Conservation (phyloP, 2,329 filamentous ascomycete species). For the Mycocentrospora acerina region DNA sequence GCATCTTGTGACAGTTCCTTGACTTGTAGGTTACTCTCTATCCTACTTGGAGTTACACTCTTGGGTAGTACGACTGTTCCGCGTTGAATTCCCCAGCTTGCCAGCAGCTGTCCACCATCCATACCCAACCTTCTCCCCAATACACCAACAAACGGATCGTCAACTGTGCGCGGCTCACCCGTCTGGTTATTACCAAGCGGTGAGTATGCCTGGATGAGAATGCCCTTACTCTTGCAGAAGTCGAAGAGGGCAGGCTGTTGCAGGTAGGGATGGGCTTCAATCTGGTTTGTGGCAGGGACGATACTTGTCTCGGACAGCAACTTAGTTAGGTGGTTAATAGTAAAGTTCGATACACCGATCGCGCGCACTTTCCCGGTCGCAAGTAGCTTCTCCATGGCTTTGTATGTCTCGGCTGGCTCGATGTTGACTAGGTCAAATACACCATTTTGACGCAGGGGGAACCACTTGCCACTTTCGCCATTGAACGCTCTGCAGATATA, state of each 20-base stretch:
- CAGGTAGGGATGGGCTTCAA: slow-evolving; percentile 67
- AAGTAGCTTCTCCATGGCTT: slow-evolving; percentile 67
- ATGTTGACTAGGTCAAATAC: slow-evolving; percentile 71
- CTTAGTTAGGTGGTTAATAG: slow-evolving; percentile 72
- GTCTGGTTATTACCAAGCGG: slow-evolving; percentile 67
- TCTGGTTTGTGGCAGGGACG: slow-evolving; percentile 73
- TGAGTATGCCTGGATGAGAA: slow-evolving; percentile 72
- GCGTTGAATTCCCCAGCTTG: slow-evolving; percentile 77
- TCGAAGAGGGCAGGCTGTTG: slow-evolving; percentile 54
- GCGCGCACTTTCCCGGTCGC: slow-evolving; percentile 69
- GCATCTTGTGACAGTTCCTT: slow-evolving; percentile 71
- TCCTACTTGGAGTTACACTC: slow-evolving; percentile 70
- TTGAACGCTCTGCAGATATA: slow-evolving; percentile 20
- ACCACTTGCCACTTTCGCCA: slow-evolving; percentile 37
- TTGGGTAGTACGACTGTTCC: slow-evolving; percentile 84
- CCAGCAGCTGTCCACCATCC: slow-evolving; percentile 71
- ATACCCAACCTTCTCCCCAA: slow-evolving; percentile 53
- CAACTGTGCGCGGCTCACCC: slow-evolving; percentile 55
- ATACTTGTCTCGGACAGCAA: slow-evolving; percentile 62
- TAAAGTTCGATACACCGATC: slow-evolving; percentile 84
- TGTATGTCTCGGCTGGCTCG: slow-evolving; percentile 77
- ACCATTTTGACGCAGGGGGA: slow-evolving; percentile 50
- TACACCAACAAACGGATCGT: slow-evolving; percentile 34
- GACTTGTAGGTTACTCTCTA: slow-evolving; percentile 69
- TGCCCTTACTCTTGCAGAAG: slow-evolving; percentile 69